These are phyloP conservation scores for Cladosporium sp. DNA, from an alignment of 2,329 filamentous ascomycete species.

Conservation along the genomic window DNA sequence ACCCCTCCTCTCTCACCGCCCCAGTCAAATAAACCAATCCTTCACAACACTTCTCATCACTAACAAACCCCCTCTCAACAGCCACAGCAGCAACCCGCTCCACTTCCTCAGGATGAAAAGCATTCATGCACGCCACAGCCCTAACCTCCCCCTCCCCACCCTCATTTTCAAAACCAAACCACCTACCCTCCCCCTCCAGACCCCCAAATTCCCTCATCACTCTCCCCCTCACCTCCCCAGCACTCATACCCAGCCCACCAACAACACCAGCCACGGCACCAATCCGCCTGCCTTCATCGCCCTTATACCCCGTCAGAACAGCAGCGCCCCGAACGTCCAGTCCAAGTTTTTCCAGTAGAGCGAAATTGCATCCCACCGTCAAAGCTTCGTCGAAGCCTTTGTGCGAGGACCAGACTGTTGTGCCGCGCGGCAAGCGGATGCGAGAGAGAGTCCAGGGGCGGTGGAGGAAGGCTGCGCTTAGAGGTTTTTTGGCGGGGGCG, in stretches of 20 bases:
- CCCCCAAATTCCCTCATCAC: background rate
- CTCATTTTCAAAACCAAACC: background rate
- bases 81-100: slow-evolving; percentile 2
- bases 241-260: background rate
- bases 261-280: background rate
- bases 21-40: slow-evolving; percentile 9
- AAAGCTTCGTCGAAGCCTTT: slow-evolving; percentile 10
- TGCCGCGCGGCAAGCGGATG: background rate
- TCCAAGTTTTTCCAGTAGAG: background rate
- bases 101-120: slow-evolving; percentile 9
- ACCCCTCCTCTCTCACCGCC: slow-evolving; percentile 3
- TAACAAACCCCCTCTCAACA: background rate
- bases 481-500: too few relatives aligned
- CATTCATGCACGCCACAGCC: slow-evolving; percentile 9
- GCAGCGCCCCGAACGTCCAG: background rate
- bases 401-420: slow-evolving; percentile 2
- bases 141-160: background rate
- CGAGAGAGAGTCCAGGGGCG: slow-evolving; percentile 4
- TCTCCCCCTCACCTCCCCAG: background rate
- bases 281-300: slow-evolving; percentile 4
- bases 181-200: background rate
- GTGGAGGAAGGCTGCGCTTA: slow-evolving; percentile 7
- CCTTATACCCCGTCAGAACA: slow-evolving; percentile 10
- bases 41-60: background rate
- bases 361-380: slow-evolving; percentile 3